Evolutionary conservation across 306 rosid genomes (phyloP), one percentile per base, ranked within the genome.

Genomic region (Bauhinia variegata): DNA sequence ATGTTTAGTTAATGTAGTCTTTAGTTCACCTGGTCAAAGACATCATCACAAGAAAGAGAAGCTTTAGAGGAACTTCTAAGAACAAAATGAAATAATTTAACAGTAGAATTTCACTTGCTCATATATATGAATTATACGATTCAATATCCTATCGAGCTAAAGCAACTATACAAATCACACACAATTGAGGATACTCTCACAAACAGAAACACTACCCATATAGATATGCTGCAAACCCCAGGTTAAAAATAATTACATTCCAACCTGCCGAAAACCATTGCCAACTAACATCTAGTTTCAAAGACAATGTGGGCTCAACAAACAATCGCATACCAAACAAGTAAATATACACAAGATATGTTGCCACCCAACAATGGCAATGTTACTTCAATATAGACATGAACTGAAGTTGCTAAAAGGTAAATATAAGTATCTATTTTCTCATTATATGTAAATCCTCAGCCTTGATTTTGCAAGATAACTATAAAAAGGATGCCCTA

Each of bases 1-100:
- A 72, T 92, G 98, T 81, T 85, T 89, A 75, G 74, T 82, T 72
- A 92, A 80, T 51, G 92, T 87, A 84, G 85, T 92, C 87, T 62
- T 83, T 38, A 89, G 65, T 70, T 92, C 96, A 75, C 98, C 98
- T 92, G 79, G 42, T 50, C 67, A 79, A 56, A 54, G 41, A 73
- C 6, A 78, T 30, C 70, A 70, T 23, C 78, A 65, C 28, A 62
- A 31, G 5, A 23, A 53, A 51, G 41, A 17, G 51, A 23, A 62
- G 47, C 11, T 41, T 49, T 32, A 31, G n/a, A 13, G 52, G 38
- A 53, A 37, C 58, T 46, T 64, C 65, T 41, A 58, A 49, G 34
- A 54, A 9, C 48, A 65, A 64, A 48, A 61, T 60, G 58, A 53
- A 56, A n/a, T 16, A 13, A 50, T 61, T 38, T 34, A 47, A 38